Conservation (phyloP, 257 asterid species). For the Linderniella brevidens region DNA sequence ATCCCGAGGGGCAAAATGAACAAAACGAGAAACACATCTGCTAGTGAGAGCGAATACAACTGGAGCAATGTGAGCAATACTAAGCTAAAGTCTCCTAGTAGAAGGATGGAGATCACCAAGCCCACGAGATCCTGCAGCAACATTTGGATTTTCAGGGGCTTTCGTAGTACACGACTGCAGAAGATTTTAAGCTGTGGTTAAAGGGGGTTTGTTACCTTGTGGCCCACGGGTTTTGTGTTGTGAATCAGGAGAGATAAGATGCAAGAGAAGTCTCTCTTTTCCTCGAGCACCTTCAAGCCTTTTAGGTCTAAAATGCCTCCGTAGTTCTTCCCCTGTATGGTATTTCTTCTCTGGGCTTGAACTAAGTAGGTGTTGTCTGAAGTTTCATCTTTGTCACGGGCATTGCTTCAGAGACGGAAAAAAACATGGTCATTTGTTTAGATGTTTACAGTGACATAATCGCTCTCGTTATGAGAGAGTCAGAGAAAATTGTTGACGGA, state of each 20-base stretch:
- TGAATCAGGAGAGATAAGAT: slow-evolving; percentile 69
- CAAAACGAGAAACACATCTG: slow-evolving; percentile 71
- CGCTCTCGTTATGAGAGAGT: too few species aligned
- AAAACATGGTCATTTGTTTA: too few species aligned
- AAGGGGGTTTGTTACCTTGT: slow-evolving; percentile 61
- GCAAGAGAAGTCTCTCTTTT: slow-evolving; percentile 62
- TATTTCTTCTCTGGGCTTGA: slow-evolving; percentile 22
- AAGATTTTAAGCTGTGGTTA: background rate
- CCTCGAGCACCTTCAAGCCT: slow-evolving; percentile 63
- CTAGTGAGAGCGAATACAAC: slow-evolving; percentile 82
- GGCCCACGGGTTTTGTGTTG: slow-evolving; percentile 94
- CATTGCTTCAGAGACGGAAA: background rate
- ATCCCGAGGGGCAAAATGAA: slow-evolving; percentile 79
- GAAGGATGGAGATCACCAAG: slow-evolving; percentile 81
- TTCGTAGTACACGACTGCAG: too few species aligned
- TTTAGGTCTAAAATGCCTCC: slow-evolving; percentile 54
- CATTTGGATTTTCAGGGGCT: too few species aligned
- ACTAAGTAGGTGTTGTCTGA: slow-evolving; percentile 25
- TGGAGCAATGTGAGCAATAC: slow-evolving; percentile 94
- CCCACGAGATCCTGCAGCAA: slow-evolving; percentile 94
- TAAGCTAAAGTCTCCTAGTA: slow-evolving; percentile 93
- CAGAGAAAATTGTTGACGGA: too few species aligned
- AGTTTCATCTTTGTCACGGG: slow-evolving; percentile 26
- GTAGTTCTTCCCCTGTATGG: slow-evolving; percentile 27
- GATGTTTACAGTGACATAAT: too few species aligned